These are phyloP conservation scores for Aspergillus eucalypticola DNA, from an alignment of 2,329 filamentous ascomycete genomes.

Conservation along the genomic window DNA sequence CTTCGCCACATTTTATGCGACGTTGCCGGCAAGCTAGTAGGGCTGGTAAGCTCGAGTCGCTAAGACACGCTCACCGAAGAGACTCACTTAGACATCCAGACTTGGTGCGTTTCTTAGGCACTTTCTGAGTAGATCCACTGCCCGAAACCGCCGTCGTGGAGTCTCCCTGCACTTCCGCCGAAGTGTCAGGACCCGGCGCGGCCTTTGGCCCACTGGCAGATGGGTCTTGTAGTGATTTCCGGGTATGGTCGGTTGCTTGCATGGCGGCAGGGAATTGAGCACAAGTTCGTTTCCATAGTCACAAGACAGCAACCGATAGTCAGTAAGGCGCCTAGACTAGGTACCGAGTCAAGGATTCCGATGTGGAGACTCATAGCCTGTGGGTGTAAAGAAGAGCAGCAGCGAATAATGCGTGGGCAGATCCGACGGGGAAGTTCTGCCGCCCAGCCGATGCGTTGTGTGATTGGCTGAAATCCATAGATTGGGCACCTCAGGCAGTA, in stretches of 20 bases:
- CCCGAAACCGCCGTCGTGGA: constrained; percentile 18
- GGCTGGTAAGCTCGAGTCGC: constrained; percentile 13
- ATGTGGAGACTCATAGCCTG: background rate
- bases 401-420: background rate
- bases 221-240: constrained; percentile 4
- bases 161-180: constrained; percentile 1
- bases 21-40: constrained; percentile 79
- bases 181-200: constrained; percentile 9
- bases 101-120: constrained; percentile 73
- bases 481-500: background rate
- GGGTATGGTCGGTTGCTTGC: constrained; percentile 14
- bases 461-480: background rate
- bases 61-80: constrained; percentile 21
- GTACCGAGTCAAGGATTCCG: background rate
- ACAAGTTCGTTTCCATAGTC: constrained; percentile 19
- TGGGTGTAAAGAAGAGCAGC: background rate
- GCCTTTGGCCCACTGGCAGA: constrained; percentile 3
- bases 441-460: background rate
- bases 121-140: constrained; percentile 26
- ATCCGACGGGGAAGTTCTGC: background rate
- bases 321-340: background rate
- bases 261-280: constrained; percentile 9
- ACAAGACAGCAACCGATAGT: background rate
- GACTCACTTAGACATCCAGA: constrained; percentile 83
- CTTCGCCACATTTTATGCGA: constrained; percentile 96